Conservation (phyloP, 78 protist genomes). For the Dictyostelium discoideum region dicty_2.7 NC_007090.3:5028501-5029000, state of each 20-base stretch:
- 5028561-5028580: not conserved
- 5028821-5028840: not conserved
- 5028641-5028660: not conserved
- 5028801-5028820: not conserved
- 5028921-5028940: not conserved
- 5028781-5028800: slow-evolving; percentile 1
- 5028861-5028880: not conserved
- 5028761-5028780: slow-evolving; percentile 34
- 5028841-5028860: not conserved
- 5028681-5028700: slow-evolving; percentile 1
- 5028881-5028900: slow-evolving; percentile 25
- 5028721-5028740: not conserved
- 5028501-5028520: too few species aligned
- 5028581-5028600: slow-evolving; percentile 16
- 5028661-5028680: slow-evolving; percentile 8
- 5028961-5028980: slow-evolving; percentile 59
- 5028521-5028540: too few species aligned
- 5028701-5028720: not conserved
- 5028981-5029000: slow-evolving; percentile 53
- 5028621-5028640: slow-evolving; percentile 9
- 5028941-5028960: slow-evolving; percentile 21
- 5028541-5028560: not conserved
- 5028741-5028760: not conserved
- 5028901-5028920: not conserved
- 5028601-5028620: slow-evolving; percentile 26